A percentile compares a stretch with the other conserved stretches of the same genome.
These are phyloP conservation scores for Cryphonectria naterciae DNA, from an alignment of 2,329 filamentous ascomycete genomes.

Conservation along the genomic window DNA sequence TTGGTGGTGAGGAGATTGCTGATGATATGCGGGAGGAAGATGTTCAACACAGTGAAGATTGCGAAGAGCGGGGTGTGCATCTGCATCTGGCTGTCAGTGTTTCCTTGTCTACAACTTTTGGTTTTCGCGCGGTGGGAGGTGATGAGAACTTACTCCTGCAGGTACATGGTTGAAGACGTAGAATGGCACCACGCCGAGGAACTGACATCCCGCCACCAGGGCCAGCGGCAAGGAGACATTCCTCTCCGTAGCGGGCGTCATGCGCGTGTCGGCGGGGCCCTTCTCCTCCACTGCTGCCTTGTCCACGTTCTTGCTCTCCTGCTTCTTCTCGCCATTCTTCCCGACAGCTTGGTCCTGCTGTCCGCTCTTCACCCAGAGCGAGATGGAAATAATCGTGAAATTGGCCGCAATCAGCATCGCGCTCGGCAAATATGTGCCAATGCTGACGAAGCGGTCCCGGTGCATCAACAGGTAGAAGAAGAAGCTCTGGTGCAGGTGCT, in stretches of 20 bases:
- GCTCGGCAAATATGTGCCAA: conserved; percentile 93
- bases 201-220: conserved; percentile 73
- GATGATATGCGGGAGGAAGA: conserved; percentile 59
- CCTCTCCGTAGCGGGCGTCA: conserved; percentile 53
- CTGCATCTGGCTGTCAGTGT: conserved; percentile 43
- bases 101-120: background rate
- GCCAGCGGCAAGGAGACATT: conserved; percentile 74
- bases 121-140: background rate
- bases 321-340: conserved; percentile 32
- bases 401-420: conserved; percentile 96
- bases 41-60: conserved; percentile 59
- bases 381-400: conserved; percentile 94
- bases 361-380: conserved; percentile 90
- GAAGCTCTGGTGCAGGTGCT: conserved; percentile 97
- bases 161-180: conserved; percentile 82
- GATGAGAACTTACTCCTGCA: conserved; percentile 58
- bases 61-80: conserved; percentile 63
- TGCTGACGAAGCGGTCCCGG: conserved; percentile 91
- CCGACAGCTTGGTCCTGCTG: conserved; percentile 40
- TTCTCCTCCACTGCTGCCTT: conserved; percentile 40
- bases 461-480: conserved; percentile 98
- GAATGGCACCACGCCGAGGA: conserved; percentile 78
- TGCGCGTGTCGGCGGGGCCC: conserved; percentile 32
- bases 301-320: conserved; percentile 37
- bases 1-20: conserved; percentile 57